These are phyloP conservation scores for Ramalina intermedia DNA, from an alignment of 495 filamentous ascomycete species.

Conservation along the genomic window DNA sequence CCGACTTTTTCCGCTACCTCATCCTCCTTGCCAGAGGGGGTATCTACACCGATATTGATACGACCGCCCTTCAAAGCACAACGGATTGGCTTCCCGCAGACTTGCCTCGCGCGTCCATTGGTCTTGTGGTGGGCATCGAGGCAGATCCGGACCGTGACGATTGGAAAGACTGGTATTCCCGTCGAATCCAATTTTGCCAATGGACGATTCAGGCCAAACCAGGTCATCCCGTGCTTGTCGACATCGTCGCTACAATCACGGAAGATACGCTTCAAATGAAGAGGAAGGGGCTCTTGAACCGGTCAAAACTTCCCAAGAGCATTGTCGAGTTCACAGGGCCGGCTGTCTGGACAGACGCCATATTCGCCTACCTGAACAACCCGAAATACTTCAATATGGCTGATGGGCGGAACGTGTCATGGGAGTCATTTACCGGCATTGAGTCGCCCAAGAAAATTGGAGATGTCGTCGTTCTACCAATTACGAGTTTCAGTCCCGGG, in stretches of 20 bases:
- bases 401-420: conserved; percentile 55
- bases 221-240: conserved; percentile 79
- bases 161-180: conserved; percentile 91
- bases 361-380: conserved; percentile 91
- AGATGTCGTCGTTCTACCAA: conserved; percentile 85
- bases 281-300: conserved; percentile 46
- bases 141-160: conserved; percentile 87
- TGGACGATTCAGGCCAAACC: conserved; percentile 97
- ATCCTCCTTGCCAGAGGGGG: conserved; percentile 88
- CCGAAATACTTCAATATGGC: conserved; percentile 73
- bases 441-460: conserved; percentile 69
- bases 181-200: conserved; percentile 94
- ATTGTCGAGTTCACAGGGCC: conserved; percentile 97
- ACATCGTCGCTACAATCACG: conserved; percentile 77
- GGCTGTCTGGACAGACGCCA: conserved; percentile 82
- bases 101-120: conserved; percentile 62
- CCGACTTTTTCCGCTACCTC: conserved; percentile 95
- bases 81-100: conserved; percentile 73
- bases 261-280: conserved; percentile 67
- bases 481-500: conserved; percentile 93
- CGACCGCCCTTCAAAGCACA: conserved; percentile 65
- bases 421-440: conserved; percentile 81
- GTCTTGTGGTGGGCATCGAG: conserved; percentile 86
- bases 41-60: conserved; percentile 96
- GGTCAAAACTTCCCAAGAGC: conserved; percentile 52